Evolutionary conservation across 2,329 filamentous ascomycete species (phyloP).

Genomic region (Ophiocordyceps polyrhachis-furcata): DNA sequence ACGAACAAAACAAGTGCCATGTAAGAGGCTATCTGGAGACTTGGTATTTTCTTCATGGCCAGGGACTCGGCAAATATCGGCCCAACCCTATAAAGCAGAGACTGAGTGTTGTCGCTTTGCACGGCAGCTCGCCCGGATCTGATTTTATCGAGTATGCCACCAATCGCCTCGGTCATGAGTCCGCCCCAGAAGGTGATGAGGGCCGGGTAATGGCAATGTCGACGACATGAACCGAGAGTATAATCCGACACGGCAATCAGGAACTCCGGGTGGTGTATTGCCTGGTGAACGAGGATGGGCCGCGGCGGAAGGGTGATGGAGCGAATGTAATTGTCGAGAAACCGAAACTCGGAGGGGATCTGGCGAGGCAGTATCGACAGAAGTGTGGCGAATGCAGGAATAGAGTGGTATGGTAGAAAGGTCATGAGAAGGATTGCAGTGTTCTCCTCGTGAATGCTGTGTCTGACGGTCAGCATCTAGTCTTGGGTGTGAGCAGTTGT

Average conservation of each 20-base stretch:
- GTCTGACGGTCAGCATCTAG: background rate
- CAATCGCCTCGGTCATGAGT: conserved; percentile 68
- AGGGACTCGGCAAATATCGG: conserved; percentile 62
- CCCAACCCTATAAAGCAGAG: conserved; percentile 47
- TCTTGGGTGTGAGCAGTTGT: background rate
- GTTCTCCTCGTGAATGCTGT: conserved; percentile 80
- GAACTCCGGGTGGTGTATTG: conserved; percentile 59
- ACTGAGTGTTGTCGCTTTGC: conserved; percentile 65
- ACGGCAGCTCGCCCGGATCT: conserved; percentile 59
- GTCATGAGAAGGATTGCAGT: conserved; percentile 59
- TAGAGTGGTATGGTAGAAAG: conserved; percentile 83
- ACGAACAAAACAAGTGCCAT: conserved; percentile 80
- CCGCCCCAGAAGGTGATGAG: conserved; percentile 84
- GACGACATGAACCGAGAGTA: conserved; percentile 53
- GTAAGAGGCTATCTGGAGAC: conserved; percentile 72
- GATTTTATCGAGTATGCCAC: conserved; percentile 60
- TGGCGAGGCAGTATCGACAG: conserved; percentile 69
- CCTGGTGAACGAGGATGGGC: conserved; percentile 66
- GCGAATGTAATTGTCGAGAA: conserved; percentile 71
- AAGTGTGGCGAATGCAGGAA: conserved; percentile 67
- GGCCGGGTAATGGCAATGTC: conserved; percentile 55
- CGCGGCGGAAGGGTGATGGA: conserved; percentile 60
- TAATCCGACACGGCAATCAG: conserved; percentile 62
- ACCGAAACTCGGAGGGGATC: conserved; percentile 59
- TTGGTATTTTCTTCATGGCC: conserved; percentile 53